Evolutionary conservation across 495 filamentous ascomycete genomes (phyloP), one percentile per base, ranked within the genome.

Genomic region (Aspergillus panamensis): DNA sequence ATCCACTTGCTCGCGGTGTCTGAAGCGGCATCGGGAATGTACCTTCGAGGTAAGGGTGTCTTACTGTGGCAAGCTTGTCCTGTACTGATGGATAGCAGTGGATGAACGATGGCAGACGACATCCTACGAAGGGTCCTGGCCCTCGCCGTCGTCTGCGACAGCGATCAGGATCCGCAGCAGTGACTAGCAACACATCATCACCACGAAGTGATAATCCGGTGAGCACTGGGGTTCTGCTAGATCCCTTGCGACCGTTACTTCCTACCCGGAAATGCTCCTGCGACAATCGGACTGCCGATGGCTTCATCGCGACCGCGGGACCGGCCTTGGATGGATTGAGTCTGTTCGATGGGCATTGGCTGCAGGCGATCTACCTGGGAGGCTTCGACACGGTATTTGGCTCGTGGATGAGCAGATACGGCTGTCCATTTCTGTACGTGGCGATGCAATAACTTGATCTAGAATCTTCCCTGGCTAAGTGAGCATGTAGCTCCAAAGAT

Each of bases 51-150:
- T 55, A 55, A 21, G 5, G n/a, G 6, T 9, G 9, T 20, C 16
- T 9, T 19, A 3, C 1, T 13, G 10, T 12, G 12, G 2, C 12
- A 14, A 25, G 48, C 10, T 32, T 32, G 12, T 31, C 8, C 16
- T 32, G 3, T n/a, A 25, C 25, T 19, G 20, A 39, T 51, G 6
- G 3, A 25, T 19, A 19, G n/a, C 12, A 55, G 53, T 55, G 53
- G 53, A 55, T 55, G 53, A 55, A 55, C 40, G 17, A 37, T 55
- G 16, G 30, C n/a, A 47, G n/a, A 19, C 53, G n/a, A 20, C n/a
- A 43, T 35, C 16, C 1, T 6, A 16, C 9, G 37, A 42, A 21
- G 7, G 39, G 17, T 2, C 3, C 19, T 14, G 14, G 8, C 10
- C 20, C 4, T 20, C 35, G 13, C 8, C 25, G 6, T 29, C 35